A percentile compares a stretch with the other conserved stretches of the same genome.
Conservation (phyloP, 2,329 filamentous ascomycete genomes). For the Endothia cerciana region DNA sequence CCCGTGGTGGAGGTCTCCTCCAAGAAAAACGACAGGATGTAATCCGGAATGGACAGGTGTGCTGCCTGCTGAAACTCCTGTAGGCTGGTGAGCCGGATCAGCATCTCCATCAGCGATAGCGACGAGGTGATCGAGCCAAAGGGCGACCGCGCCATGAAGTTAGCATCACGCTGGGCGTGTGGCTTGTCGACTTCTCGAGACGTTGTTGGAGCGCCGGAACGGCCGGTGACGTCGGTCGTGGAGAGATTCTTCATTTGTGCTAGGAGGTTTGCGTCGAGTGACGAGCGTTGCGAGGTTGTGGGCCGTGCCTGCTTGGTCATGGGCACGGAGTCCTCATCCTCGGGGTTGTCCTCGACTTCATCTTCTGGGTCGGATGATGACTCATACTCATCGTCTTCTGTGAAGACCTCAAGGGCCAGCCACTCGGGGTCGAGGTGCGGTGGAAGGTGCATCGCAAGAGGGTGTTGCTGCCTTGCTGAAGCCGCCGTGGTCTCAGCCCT, state of each 20-base stretch:
- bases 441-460: conserved; percentile 62
- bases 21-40: conserved; percentile 87
- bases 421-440: conserved; percentile 83
- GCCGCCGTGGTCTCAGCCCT: not conserved
- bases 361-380: conserved; percentile 40
- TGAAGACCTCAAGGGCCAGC: conserved; percentile 87
- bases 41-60: conserved; percentile 87
- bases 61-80: conserved; percentile 92
- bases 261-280: conserved; percentile 45
- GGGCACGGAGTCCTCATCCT: conserved; percentile 34
- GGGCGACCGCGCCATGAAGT: conserved; percentile 48
- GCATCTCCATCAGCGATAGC: conserved; percentile 81
- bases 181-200: conserved; percentile 14
- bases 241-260: conserved; percentile 45
- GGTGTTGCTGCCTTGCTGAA: conserved; percentile 25
- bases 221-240: conserved; percentile 21
- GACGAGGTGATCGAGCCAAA: conserved; percentile 59
- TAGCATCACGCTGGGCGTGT: conserved; percentile 31
- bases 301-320: conserved; percentile 17
- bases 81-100: conserved; percentile 81
- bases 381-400: conserved; percentile 62
- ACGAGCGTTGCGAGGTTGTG: conserved; percentile 31
- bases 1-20: conserved; percentile 61
- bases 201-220: conserved; percentile 11
- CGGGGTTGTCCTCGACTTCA: conserved; percentile 37